Base-by-base conservation (phyloP, 2,329 filamentous ascomycete species). In the Fusarium nisikadoi region DNA sequence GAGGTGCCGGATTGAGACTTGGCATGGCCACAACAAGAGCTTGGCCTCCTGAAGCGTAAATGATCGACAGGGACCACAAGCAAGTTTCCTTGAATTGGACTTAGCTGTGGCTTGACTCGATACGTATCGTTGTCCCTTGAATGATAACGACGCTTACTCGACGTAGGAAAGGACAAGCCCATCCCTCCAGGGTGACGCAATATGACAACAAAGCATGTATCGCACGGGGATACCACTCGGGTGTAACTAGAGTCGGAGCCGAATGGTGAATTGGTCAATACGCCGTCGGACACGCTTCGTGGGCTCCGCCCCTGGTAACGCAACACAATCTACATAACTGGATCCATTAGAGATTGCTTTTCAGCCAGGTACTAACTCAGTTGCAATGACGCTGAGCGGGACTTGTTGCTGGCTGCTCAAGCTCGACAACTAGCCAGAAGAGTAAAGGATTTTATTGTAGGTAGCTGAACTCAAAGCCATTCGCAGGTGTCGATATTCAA, bases 1-100 rank as follows among this genome's bases (percentile, higher is more conserved):
- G 8, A 55, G 14, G 46, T 72, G 70, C 70, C 70, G 70, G 20
- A 9, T 42, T 49, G n/a, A 43, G 71, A 31, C 70, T 72, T 72
- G 69, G 70, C 70, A 55, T 29, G 17, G 47, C 35, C 50, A 47
- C 39, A 41, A 17, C 42, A 46, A 54, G 47, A 50, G 20, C 10
- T 14, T 8, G 33, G 16, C 42, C 29, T 33, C 56, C 8, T 4
- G 39, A 50, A 43, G 14, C 45, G 68, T 29, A 41, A 68, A 23
- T 31, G 64, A 68, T 68, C 64, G 65, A 68, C 65, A 68, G 65
- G 65, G 2, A 62, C 65, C 47, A 49, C 65, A 62, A 36, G 29
- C 63, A 62, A 49, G 41, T 68, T 66, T 66, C 61, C 36, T 39
- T 59, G 53, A 33, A 62, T 29, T 23, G 27, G 39, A 23, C 52